A percentile compares a stretch with the other conserved stretches of the same genome.
Evolutionary conservation across 768 basidiomycete genomes (phyloP).

Genomic region (Dendrothele bispora): DNA sequence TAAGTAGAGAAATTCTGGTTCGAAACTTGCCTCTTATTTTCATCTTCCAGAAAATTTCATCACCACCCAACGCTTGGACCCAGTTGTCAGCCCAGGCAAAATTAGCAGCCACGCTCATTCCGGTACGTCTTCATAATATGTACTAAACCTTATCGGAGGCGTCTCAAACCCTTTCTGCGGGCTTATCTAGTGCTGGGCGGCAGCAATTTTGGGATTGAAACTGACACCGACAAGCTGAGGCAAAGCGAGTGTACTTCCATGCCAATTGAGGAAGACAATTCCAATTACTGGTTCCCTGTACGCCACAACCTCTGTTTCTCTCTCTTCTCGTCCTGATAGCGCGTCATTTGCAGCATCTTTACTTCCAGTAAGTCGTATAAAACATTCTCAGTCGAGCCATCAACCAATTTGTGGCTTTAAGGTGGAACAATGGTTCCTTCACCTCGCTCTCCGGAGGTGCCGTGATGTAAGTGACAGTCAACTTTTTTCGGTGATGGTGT

Average conservation of each 20-base stretch:
- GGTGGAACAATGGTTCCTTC: constrained; percentile 50
- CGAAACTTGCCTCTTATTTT: neutral
- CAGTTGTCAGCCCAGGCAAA: constrained; percentile 46
- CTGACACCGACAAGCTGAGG: constrained; percentile 40
- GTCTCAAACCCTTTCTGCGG: neutral
- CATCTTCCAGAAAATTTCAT: constrained; percentile 42
- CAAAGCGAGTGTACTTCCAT: constrained; percentile 53
- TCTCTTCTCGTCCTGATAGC: constrained; percentile 4
- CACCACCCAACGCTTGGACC: constrained; percentile 50
- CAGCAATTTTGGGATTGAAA: constrained; percentile 47
- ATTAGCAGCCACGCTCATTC: constrained; percentile 49
- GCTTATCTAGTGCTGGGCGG: constrained; percentile 46
- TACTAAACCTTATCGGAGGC: neutral
- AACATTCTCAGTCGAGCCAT: neutral
- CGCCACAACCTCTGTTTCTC: constrained; percentile 14
- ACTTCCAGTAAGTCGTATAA: constrained; percentile 42
- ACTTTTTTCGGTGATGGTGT: too few relatives aligned
- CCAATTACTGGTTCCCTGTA: constrained; percentile 54
- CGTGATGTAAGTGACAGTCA: constrained; percentile 37
- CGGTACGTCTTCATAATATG: constrained; percentile 24
- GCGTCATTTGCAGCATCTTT: constrained; percentile 37
- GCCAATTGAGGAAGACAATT: constrained; percentile 54
- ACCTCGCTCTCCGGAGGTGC: constrained; percentile 40
- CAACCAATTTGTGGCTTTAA: constrained; percentile 12
- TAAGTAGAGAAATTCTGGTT: neutral